Evolutionary conservation across 2,329 filamentous ascomycete genomes (phyloP).

Genomic region (Diaporthe humulicola): DNA sequence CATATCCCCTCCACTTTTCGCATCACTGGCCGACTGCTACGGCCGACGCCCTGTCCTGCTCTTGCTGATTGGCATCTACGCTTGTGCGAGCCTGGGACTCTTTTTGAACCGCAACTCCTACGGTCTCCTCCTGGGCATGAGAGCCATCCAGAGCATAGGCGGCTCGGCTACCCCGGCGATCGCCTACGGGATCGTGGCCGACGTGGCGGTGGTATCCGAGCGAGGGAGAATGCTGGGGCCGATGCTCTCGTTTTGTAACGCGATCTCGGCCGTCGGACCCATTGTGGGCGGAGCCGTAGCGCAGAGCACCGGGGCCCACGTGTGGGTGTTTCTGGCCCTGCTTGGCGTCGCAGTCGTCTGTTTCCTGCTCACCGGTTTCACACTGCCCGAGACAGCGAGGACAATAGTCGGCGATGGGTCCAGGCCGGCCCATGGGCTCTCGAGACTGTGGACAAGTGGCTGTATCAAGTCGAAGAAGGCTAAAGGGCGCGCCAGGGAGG

Average conservation of each 20-base stretch:
- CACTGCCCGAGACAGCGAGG: slow-evolving; percentile 66
- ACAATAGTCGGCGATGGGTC: slow-evolving; percentile 56
- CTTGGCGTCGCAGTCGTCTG: slow-evolving; percentile 57
- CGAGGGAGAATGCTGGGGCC: slow-evolving; percentile 77
- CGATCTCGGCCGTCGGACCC: slow-evolving; percentile 50
- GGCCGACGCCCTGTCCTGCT: slow-evolving; percentile 70
- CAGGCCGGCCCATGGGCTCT: slow-evolving; percentile 59
- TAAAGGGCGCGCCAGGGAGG: slow-evolving; percentile 62
- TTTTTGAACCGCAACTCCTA: slow-evolving; percentile 64
- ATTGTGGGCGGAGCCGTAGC: slow-evolving; percentile 39
- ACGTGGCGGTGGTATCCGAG: slow-evolving; percentile 74
- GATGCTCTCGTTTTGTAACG: slow-evolving; percentile 65
- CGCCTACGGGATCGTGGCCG: slow-evolving; percentile 76
- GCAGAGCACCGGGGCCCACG: slow-evolving; percentile 58
- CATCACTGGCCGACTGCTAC: slow-evolving; percentile 67
- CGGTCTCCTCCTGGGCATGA: slow-evolving; percentile 66
- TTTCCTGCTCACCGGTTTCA: slow-evolving; percentile 61
- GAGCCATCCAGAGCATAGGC: slow-evolving; percentile 70
- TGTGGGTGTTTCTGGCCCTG: slow-evolving; percentile 72
- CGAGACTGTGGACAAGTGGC: slow-evolving; percentile 63
- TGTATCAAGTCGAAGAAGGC: slow-evolving; percentile 48
- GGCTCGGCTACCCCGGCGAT: slow-evolving; percentile 75
- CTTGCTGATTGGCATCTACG: slow-evolving; percentile 65
- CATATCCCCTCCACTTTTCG: slow-evolving; percentile 67
- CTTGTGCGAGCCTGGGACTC: slow-evolving; percentile 66